A percentile compares a stretch with the other conserved stretches of the same genome.
Conservation (phyloP, 2,329 filamentous ascomycete species). For the Sporothrix brunneoviolacea region DNA sequence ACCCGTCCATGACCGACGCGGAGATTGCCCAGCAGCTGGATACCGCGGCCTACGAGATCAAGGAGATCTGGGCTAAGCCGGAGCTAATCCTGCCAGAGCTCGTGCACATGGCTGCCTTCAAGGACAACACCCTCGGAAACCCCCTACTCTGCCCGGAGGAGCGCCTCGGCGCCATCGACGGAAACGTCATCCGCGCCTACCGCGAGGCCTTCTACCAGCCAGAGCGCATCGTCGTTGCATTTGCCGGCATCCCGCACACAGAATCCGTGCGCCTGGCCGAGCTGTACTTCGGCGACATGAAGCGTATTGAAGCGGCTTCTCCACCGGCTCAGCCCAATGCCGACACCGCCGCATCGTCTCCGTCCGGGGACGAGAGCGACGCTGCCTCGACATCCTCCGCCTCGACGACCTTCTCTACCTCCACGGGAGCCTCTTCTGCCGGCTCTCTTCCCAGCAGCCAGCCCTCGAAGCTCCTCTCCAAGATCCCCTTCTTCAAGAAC, state of each 20-base stretch:
- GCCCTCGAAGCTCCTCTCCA: conserved; percentile 66
- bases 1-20: conserved; percentile 75
- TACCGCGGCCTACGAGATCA: conserved; percentile 91
- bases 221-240: conserved; percentile 88
- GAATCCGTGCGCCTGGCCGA: conserved; percentile 74
- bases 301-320: conserved; percentile 41
- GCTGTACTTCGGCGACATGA: conserved; percentile 89
- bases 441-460: conserved; percentile 26
- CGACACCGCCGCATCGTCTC: conserved; percentile 26
- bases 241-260: conserved; percentile 80
- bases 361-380: conserved; percentile 1
- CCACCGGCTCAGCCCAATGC: conserved; percentile 24
- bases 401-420: conserved; percentile 27
- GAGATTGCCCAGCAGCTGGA: conserved; percentile 83
- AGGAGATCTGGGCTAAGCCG: conserved; percentile 95
- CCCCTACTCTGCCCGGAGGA: conserved; percentile 87
- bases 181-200: conserved; percentile 68
- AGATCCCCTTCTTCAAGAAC: conserved; percentile 75
- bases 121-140: conserved; percentile 92
- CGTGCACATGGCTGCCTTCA: conserved; percentile 91
- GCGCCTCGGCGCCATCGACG: conserved; percentile 67
- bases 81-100: conserved; percentile 93
- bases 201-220: conserved; percentile 78
- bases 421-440: not conserved
- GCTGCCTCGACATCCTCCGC: conserved; percentile 24